Conservation (phyloP, 441 rosid species). For the Metrosideros polymorpha region DNA sequence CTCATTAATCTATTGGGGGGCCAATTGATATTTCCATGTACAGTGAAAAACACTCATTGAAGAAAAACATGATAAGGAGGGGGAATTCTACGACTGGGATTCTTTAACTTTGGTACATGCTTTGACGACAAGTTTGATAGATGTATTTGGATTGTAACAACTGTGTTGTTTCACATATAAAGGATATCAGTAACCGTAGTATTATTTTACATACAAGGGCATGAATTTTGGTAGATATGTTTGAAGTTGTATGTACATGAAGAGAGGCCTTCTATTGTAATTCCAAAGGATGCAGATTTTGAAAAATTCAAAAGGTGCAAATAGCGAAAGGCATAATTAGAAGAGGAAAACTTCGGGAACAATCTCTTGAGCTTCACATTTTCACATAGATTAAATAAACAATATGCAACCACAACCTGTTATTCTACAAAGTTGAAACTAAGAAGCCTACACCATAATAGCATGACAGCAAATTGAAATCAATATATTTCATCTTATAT, state of each 20-base stretch:
- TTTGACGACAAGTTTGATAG: too few species aligned
- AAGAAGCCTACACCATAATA: neutral
- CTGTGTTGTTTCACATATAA: neutral
- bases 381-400: neutral
- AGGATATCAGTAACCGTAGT: too few species aligned
- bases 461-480: neutral
- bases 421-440: neutral
- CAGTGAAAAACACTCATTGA: neutral
- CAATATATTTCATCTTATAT: accelerated
- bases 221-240: too few species aligned
- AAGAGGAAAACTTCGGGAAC: too few species aligned
- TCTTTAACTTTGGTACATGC: too few species aligned
- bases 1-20: neutral
- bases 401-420: neutral
- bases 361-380: accelerated
- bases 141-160: neutral
- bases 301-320: neutral
- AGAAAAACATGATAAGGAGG: neutral
- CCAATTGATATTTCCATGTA: neutral
- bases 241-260: neutral
- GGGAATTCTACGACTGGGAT: too few species aligned
- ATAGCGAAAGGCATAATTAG: neutral
- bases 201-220: too few species aligned
- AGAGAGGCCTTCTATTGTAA: neutral
- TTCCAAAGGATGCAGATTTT: neutral